phyloP scores from a whole-genome alignment of 768 basidiomycete genomes.

The Sporobolomyces pararoseus region DNA sequence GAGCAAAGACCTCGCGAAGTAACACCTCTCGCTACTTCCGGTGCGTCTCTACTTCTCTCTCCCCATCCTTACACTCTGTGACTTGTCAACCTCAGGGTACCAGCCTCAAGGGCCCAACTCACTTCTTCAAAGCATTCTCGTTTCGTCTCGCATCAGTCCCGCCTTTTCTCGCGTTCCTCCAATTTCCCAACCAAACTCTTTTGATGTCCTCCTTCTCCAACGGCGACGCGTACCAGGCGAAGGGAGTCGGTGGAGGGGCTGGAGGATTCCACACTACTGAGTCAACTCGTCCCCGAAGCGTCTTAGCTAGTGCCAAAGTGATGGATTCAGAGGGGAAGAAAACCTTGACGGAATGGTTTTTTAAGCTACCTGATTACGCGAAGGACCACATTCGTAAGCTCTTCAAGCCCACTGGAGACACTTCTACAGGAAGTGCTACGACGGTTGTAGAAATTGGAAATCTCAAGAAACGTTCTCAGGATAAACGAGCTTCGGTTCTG shows the following conservation, averaged over 20 bases:
- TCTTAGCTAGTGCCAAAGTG: too few species aligned
- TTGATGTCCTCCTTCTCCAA: constrained; percentile 9
- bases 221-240: not conserved
- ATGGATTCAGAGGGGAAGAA: too few species aligned
- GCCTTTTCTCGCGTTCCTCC: not conserved
- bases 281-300: too few species aligned
- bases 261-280: not conserved
- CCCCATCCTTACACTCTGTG: not conserved
- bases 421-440: too few species aligned
- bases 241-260: not conserved
- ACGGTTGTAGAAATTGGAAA: too few species aligned
- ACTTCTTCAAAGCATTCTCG: not conserved
- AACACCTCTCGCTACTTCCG: not conserved
- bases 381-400: too few species aligned
- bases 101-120: not conserved
- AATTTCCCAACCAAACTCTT: not conserved
- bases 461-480: too few species aligned
- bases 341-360: too few species aligned
- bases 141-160: not conserved
- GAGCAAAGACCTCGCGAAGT: not conserved
- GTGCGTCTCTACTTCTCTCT: not conserved
- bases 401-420: too few species aligned
- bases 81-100: not conserved
- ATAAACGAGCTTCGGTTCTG: too few species aligned
- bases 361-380: too few species aligned